Conservation (phyloP, 495 filamentous ascomycete species). For the Niebla homalea region DNA sequence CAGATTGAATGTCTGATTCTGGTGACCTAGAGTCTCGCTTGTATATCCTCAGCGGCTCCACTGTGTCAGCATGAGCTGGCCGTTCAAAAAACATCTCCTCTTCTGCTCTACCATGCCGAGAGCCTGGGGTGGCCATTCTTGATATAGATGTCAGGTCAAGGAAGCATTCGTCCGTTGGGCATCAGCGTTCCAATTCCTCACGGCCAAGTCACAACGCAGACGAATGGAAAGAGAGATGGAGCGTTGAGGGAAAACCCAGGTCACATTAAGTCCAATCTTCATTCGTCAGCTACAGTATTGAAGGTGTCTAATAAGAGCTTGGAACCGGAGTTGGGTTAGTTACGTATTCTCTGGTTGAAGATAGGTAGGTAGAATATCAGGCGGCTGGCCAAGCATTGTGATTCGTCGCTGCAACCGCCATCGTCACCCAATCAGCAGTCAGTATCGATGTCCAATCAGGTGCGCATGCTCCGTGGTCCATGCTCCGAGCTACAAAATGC, state of each 20-base stretch:
- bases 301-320: neutral
- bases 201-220: neutral
- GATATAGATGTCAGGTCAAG: constrained; percentile 3
- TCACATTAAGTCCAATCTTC: neutral
- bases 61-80: constrained; percentile 42
- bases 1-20: constrained; percentile 27
- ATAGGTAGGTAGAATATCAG: neutral
- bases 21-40: constrained; percentile 48
- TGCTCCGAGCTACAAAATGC: too few relatives aligned
- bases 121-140: constrained; percentile 21
- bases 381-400: too few relatives aligned
- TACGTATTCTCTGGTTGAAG: neutral
- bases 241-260: neutral
- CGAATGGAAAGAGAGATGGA: neutral
- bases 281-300: neutral
- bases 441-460: too few relatives aligned
- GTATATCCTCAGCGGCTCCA: constrained; percentile 77
- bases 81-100: constrained; percentile 69
- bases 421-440: too few relatives aligned
- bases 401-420: too few relatives aligned
- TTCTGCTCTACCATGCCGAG: constrained; percentile 41
- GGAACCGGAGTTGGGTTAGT: neutral
- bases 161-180: constrained; percentile 5
- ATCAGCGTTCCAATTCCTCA: constrained; percentile 4
- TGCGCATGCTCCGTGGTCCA: too few relatives aligned